Evolutionary conservation across 2,329 filamentous ascomycete species (phyloP).

Genomic region (Coleophoma cylindrospora): DNA sequence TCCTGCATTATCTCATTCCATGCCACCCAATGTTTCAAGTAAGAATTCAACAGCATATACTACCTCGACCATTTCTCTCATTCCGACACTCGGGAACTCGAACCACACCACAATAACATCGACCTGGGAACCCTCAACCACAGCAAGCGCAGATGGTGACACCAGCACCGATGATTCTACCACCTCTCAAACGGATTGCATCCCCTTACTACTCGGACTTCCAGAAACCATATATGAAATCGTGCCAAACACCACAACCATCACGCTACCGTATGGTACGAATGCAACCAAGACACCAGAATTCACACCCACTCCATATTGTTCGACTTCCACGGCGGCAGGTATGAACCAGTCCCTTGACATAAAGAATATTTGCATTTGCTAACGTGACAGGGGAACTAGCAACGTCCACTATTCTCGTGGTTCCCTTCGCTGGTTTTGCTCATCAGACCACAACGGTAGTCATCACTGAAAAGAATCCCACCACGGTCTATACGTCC

Average conservation of each 20-base stretch:
- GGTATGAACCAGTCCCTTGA: neutral
- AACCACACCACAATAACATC: too few species aligned
- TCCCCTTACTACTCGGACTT: slow-evolving; percentile 7
- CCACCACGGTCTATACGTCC: slow-evolving; percentile 11
- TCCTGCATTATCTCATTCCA: too few species aligned
- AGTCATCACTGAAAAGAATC: slow-evolving; percentile 19
- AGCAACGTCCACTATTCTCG: neutral
- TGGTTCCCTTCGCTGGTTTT: neutral
- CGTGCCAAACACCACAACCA: slow-evolving; percentile 19
- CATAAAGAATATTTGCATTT: neutral
- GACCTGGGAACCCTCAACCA: too few species aligned
- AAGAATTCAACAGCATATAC: too few species aligned
- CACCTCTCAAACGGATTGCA: slow-evolving; percentile 2
- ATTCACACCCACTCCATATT: slow-evolving; percentile 16
- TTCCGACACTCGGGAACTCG: too few species aligned
- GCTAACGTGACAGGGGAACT: neutral
- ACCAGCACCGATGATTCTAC: neutral
- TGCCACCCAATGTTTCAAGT: too few species aligned
- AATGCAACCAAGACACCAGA: slow-evolving; percentile 13
- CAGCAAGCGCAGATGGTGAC: too few species aligned
- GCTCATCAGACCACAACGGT: slow-evolving; percentile 8
- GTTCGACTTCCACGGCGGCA: neutral
- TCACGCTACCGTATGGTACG: slow-evolving; percentile 14
- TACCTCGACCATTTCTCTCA: too few species aligned
- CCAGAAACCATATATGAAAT: slow-evolving; percentile 15